Percentiles rank a stretch among this genome's conserved stretches.
Conservation (phyloP, 352 stramenopile species). For the Globisporangium cystogenes region DNA sequence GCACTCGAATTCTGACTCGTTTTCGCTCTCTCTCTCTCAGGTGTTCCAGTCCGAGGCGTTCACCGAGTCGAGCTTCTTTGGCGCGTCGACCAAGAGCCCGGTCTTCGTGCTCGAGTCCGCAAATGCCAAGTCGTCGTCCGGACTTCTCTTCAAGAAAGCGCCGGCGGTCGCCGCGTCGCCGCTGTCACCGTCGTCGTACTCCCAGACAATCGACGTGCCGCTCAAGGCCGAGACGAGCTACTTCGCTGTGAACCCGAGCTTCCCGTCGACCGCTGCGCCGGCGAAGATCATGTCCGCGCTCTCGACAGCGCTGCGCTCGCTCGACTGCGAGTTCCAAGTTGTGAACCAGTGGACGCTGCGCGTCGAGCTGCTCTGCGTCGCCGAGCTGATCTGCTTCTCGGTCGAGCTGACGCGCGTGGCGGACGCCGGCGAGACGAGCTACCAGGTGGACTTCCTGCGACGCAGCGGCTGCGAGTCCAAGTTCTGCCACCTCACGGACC, state of each 20-base stretch:
- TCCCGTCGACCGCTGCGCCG: conserved; percentile 32
- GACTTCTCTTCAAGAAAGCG: not conserved
- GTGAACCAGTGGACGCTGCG: conserved; percentile 36
- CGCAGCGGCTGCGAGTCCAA: conserved; percentile 42
- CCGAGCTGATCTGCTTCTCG: conserved; percentile 57
- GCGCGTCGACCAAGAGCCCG: conserved; percentile 9
- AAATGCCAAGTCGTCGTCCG: conserved; percentile 2
- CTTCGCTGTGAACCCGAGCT: conserved; percentile 43
- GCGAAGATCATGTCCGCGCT: conserved; percentile 50
- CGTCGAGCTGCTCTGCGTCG: conserved; percentile 54
- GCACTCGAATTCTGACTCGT: not conserved
- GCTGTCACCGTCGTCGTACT: conserved; percentile 37
- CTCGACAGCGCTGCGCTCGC: conserved; percentile 19
- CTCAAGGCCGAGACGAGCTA: conserved; percentile 45
- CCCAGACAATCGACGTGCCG: conserved; percentile 34
- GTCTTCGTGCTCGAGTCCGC: conserved; percentile 16
- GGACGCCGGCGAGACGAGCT: conserved; percentile 22
- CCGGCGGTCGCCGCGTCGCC: conserved; percentile 27
- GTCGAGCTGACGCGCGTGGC: conserved; percentile 41
- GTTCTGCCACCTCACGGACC: conserved; percentile 50
- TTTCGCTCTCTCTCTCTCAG: conserved; percentile 1
- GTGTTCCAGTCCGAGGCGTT: conserved; percentile 14
- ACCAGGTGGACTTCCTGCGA: conserved; percentile 57
- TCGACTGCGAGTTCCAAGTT: conserved; percentile 35
- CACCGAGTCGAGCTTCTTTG: conserved; percentile 10